A percentile compares a stretch with the other conserved stretches of the same genome.
phyloP scores from a whole-genome alignment of 179 eudicot species.

The Beta macrorhiza region DNA sequence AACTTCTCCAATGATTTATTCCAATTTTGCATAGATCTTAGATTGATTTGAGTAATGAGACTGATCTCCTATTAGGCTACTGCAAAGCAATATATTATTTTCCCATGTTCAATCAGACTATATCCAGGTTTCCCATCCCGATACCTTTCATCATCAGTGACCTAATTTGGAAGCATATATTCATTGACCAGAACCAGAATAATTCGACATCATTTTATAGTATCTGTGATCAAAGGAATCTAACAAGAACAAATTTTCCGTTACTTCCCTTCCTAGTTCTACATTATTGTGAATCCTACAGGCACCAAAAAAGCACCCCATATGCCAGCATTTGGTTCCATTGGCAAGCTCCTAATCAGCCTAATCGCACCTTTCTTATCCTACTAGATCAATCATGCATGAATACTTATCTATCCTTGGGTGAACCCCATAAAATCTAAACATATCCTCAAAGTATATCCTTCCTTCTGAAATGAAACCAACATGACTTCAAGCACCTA shows the following conservation, averaged over 20 bases:
- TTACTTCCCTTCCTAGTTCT: conserved; percentile 44
- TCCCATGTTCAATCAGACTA: too few relatives aligned
- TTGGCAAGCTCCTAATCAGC: conserved; percentile 43
- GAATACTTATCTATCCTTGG: conserved; percentile 50
- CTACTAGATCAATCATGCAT: conserved; percentile 50
- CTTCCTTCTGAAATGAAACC: conserved; percentile 45
- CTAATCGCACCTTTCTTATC: conserved; percentile 41
- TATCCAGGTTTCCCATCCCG: neutral
- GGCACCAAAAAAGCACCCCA: conserved; percentile 57
- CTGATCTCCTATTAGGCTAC: too few relatives aligned
- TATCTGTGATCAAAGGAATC: conserved; percentile 38
- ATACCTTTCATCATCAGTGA: conserved; percentile 32
- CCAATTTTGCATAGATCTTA: too few relatives aligned
- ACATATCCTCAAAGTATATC: conserved; percentile 38
- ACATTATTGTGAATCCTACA: conserved; percentile 41
- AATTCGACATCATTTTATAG: conserved; percentile 41
- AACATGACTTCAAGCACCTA: conserved; percentile 48
- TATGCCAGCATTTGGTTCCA: conserved; percentile 47
- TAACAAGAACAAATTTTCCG: conserved; percentile 35
- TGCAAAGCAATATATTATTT: too few relatives aligned
- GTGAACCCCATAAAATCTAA: conserved; percentile 31
- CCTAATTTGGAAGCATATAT: conserved; percentile 38
- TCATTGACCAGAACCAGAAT: conserved; percentile 44
- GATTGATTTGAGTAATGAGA: too few relatives aligned
- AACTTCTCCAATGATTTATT: too few relatives aligned